Conservation (phyloP, 805 yeast genomes). For the Wickerhamiella hasegawae region DNA sequence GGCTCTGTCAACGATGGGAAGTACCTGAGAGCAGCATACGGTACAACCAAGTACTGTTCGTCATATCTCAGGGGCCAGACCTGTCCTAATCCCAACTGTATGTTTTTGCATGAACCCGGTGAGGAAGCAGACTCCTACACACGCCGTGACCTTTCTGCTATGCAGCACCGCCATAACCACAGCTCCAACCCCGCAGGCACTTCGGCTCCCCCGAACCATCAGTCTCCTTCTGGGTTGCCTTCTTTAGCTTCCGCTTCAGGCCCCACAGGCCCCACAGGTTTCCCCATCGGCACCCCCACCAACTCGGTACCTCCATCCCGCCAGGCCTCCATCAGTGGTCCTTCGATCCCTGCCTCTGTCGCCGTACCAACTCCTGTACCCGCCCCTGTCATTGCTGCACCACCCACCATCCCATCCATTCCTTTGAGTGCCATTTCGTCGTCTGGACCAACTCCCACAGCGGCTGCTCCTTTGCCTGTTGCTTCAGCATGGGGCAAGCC, state of each 20-base stretch:
- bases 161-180: conserved; percentile 27
- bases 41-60: conserved; percentile 97
- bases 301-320: background rate
- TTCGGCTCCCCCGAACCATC: conserved; percentile 2
- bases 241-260: background rate
- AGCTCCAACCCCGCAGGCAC: background rate
- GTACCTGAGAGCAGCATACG: conserved; percentile 84
- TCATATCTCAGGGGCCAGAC: conserved; percentile 86
- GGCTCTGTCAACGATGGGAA: conserved; percentile 90
- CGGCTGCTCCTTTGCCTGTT: conserved; percentile 4
- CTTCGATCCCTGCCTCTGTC: background rate
- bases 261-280: background rate
- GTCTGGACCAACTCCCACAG: conserved; percentile 19
- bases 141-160: conserved; percentile 70
- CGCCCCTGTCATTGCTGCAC: background rate
- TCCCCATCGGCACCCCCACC: background rate
- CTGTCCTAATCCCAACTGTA: conserved; percentile 96
- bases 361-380: background rate
- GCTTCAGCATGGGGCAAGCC: conserved; percentile 2
- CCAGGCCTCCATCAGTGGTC: background rate
- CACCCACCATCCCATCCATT: too few relatives aligned
- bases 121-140: conserved; percentile 97
- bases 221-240: conserved; percentile 3
- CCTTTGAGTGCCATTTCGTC: too few relatives aligned
- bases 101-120: conserved; percentile 98